Evolutionary conservation across 495 filamentous ascomycete genomes (phyloP), one percentile per base, ranked within the genome.

Genomic region (Neurospora sp.): DNA sequence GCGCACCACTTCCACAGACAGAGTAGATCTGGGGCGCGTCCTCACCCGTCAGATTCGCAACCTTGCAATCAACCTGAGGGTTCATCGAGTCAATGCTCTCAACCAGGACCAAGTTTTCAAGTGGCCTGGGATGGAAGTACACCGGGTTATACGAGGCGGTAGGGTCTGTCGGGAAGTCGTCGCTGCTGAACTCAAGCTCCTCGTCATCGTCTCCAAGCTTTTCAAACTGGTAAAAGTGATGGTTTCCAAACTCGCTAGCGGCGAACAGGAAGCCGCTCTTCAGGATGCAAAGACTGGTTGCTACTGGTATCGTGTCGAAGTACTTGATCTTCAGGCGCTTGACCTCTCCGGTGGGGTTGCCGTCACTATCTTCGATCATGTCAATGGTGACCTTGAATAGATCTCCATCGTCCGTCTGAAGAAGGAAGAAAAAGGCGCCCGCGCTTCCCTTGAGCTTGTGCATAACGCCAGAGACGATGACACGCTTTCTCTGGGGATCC

Each of bases 21-120:
- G 93, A 89, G 82, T 97, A 98, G 44, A 99, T 97, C 79, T 99
- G 96, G 14, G 96, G 96, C 2, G 95, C 94, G 77, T 98, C 96
- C 74, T 97, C 96, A 68, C 92, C 90, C 0, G 90, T 91, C 20
- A 97, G 82, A 75, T 99, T 98, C 37, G 89, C 90, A 40, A 98
- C 89, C 78, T 96, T 94, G 81, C 92, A 94, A 75, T 96, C 94
- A 79, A 97, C 86, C 74, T 96, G 84, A 10, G 96, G 96, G 76
- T 94, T 97, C 88, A 98, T 90, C 8, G 92, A 92, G 72, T 94
- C 90, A 69, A 97, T 90, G 74, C 90, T 92, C 78, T 96, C 91
- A 37, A 96, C 93, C 1, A 97, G 85, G 37, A 89, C 92, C 65
- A 98, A 81, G 78, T 97, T 97, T 75, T 93, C 92, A 4, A 91